Percentiles rank a stretch among this genome's conserved stretches.
These are phyloP conservation scores for Escallonia herrerae DNA, from an alignment of 129 eudicot genomes.

Conservation along the genomic window DNA sequence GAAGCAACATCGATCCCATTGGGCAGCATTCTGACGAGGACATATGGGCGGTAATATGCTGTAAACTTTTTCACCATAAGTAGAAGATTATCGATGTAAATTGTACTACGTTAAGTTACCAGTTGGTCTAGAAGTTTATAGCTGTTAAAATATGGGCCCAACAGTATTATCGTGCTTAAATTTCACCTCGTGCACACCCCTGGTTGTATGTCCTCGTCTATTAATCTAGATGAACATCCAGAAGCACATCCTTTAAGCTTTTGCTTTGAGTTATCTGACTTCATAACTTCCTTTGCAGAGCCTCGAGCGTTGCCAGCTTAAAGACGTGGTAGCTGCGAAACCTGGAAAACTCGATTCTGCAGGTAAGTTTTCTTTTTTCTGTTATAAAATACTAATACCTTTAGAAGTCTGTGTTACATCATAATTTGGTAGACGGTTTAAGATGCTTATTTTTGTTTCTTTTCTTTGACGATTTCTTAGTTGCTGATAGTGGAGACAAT, in stretches of 20 bases:
- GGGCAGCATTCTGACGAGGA: constrained; percentile 78
- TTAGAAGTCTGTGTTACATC: neutral
- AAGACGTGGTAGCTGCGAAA: constrained; percentile 75
- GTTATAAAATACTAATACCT: too few species aligned
- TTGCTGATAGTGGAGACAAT: constrained; percentile 75
- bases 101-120: too few species aligned
- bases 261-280: neutral
- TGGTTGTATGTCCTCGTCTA: too few species aligned
- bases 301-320: constrained; percentile 88
- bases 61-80: too few species aligned
- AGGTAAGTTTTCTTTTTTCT: constrained; percentile 31
- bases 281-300: constrained; percentile 33
- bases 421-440: neutral
- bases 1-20: constrained; percentile 92
- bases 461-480: constrained; percentile 14
- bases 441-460: neutral
- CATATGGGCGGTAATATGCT: constrained; percentile 69
- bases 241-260: neutral
- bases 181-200: too few species aligned
- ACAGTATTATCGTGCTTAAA: too few species aligned
- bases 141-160: too few species aligned
- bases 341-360: constrained; percentile 76
- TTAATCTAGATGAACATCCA: too few species aligned
- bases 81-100: too few species aligned
- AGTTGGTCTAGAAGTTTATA: too few species aligned